Evolutionary conservation across 164 flowering plant species (phyloP).

Genomic region (Nymphaea colorata): DNA sequence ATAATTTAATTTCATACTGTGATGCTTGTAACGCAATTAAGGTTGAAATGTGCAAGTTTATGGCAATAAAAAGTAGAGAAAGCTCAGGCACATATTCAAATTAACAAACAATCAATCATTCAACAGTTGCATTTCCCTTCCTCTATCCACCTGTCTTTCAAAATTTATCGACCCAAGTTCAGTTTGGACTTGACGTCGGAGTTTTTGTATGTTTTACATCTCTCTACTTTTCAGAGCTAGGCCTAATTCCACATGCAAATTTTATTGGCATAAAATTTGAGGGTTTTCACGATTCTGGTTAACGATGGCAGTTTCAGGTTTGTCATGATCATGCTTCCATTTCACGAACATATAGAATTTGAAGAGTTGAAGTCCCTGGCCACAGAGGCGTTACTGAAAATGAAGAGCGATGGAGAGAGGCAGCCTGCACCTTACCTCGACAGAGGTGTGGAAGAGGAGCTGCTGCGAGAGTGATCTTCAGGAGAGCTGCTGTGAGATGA

Average conservation of each 20-base stretch:
- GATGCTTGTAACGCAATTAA: no score
- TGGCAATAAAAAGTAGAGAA: no score
- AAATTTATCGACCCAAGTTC: constrained; percentile 46
- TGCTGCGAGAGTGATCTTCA: no score
- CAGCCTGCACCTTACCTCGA: no score
- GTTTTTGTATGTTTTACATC: constrained; percentile 6
- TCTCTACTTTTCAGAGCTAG: constrained; percentile 10
- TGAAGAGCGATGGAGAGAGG: no score
- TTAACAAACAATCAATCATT: background rate
- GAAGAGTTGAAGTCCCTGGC: background rate
- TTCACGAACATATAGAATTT: constrained; percentile 49
- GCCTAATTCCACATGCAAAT: constrained; percentile 39
- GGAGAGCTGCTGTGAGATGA: no score
- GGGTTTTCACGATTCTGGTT: background rate
- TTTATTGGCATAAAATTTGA: constrained; percentile 35
- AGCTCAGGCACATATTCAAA: no score
- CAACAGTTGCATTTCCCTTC: constrained; percentile 1
- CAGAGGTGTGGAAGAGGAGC: no score
- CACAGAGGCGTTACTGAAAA: no score
- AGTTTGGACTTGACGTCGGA: constrained; percentile 12
- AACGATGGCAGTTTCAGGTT: background rate
- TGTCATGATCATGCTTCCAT: constrained; percentile 10
- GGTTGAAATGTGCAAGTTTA: no score
- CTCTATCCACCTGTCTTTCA: constrained; percentile 31
- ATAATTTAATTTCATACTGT: no score